Conservation (phyloP, 345 rosid species). For the Citrus maxima region DNA sequence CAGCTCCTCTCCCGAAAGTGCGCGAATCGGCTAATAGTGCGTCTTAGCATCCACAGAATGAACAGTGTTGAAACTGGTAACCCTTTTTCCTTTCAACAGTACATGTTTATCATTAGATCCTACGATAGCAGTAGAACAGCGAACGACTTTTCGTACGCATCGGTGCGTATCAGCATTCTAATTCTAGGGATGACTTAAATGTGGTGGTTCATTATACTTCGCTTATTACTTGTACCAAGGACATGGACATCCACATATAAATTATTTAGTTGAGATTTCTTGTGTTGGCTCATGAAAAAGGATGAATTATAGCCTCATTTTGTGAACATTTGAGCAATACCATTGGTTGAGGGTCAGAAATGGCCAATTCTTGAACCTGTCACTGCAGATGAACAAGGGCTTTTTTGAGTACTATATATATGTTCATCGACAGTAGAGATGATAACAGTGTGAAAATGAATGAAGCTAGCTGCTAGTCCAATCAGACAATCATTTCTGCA, state of each 20-base stretch:
- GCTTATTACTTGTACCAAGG: not conserved
- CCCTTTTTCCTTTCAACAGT: not conserved
- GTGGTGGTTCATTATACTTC: not conserved
- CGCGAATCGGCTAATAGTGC: not conserved
- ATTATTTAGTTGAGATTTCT: not conserved
- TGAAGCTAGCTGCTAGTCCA: not conserved
- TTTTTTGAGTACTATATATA: too few relatives aligned
- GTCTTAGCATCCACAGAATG: not conserved
- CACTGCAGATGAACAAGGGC: too few relatives aligned
- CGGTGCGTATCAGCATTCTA: not conserved
- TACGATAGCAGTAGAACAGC: not conserved
- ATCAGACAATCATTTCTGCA: conserved; percentile 1
- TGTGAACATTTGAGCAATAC: not conserved
- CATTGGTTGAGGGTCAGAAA: not conserved
- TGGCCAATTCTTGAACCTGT: not conserved
- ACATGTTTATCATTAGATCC: not conserved
- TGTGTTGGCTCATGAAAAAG: not conserved
- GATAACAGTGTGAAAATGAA: not conserved
- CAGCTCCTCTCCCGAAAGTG: not conserved
- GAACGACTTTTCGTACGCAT: not conserved
- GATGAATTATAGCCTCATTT: not conserved
- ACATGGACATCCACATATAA: not conserved
- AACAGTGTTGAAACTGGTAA: not conserved
- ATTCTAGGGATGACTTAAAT: not conserved
- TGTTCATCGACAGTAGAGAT: too few relatives aligned